phyloP scores from a whole-genome alignment of 208 protist genomes.

The Leishmania turanica region DNA sequence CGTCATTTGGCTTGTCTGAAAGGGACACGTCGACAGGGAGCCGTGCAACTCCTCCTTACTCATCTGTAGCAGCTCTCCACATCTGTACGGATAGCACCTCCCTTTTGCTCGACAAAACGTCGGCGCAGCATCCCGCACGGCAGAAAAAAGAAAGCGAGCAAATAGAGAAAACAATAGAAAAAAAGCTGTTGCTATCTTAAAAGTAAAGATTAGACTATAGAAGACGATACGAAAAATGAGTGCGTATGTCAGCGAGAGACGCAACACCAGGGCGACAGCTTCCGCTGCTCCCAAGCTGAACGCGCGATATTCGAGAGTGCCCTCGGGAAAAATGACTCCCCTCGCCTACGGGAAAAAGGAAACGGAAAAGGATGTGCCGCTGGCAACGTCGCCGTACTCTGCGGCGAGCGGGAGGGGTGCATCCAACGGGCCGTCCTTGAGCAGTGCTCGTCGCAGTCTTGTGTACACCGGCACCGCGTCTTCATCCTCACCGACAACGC shows the following conservation, averaged over 20 bases:
- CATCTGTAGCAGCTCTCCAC: slow-evolving; percentile 4
- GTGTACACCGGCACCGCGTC: slow-evolving; percentile 2
- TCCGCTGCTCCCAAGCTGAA: slow-evolving; percentile 11
- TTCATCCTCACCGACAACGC: slow-evolving; percentile 4
- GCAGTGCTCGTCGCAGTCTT: slow-evolving; percentile 10
- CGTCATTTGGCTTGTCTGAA: not conserved
- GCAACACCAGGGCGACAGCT: slow-evolving; percentile 2
- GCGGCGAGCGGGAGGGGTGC: not conserved
- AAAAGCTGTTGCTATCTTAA: not conserved
- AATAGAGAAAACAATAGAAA: not conserved
- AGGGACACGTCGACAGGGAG: not conserved
- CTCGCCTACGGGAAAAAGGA: not conserved
- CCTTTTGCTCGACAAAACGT: not conserved
- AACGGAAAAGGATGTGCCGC: slow-evolving; percentile 2
- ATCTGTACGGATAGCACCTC: not conserved
- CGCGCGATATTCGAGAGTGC: not conserved
- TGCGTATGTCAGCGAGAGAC: slow-evolving; percentile 8
- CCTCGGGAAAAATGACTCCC: not conserved
- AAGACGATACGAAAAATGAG: slow-evolving; percentile 5
- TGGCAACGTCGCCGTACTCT: not conserved
- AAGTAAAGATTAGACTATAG: not conserved
- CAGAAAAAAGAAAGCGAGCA: not conserved
- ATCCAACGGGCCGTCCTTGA: slow-evolving; percentile 8
- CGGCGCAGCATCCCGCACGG: not conserved
- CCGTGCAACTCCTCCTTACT: not conserved